A percentile compares a stretch with the other conserved stretches of the same genome.
Conservation (phyloP, 208 protist species). For the Wallacemonas rigidus region DNA sequence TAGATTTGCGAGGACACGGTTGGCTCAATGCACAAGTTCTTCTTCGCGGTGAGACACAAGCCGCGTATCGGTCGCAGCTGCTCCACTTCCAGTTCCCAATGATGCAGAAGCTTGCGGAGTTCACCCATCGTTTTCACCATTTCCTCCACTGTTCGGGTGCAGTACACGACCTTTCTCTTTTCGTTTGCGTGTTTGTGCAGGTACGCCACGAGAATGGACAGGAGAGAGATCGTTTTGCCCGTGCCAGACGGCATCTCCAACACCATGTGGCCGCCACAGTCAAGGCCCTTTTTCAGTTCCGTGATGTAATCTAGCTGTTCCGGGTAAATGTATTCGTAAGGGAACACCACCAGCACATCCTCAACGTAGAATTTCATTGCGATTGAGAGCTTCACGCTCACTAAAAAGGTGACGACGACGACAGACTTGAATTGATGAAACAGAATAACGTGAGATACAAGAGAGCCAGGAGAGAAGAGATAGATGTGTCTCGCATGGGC, state of each 20-base stretch:
- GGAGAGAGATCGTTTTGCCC: conserved; percentile 99
- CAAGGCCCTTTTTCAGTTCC: conserved; percentile 95
- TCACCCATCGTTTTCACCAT: conserved; percentile 98
- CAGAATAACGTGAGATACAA: no score
- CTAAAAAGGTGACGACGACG: no score
- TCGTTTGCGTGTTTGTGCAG: conserved; percentile 91
- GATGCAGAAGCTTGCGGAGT: conserved; percentile 84
- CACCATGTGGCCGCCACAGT: conserved; percentile 94
- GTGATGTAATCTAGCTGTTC: conserved; percentile 99
- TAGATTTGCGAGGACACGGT: conserved; percentile 59
- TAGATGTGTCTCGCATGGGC: no score
- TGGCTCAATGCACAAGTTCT: conserved; percentile 97
- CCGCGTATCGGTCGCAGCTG: conserved; percentile 63
- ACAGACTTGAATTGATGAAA: no score
- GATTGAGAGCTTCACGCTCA: background rate
- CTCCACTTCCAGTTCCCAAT: conserved; percentile 68
- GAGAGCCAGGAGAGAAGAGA: no score
- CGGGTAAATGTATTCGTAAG: conserved; percentile 98
- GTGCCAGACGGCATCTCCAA: conserved; percentile 99
- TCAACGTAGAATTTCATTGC: conserved; percentile 96
- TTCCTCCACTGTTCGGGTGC: conserved; percentile 98
- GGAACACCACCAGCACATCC: conserved; percentile 97
- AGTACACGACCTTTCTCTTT: conserved; percentile 98
- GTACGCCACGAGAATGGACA: conserved; percentile 96
- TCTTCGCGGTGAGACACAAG: conserved; percentile 89